These are phyloP conservation scores for Hymenoscyphus salicellus DNA, from an alignment of 2,329 filamentous ascomycete species.

Conservation along the genomic window DNA sequence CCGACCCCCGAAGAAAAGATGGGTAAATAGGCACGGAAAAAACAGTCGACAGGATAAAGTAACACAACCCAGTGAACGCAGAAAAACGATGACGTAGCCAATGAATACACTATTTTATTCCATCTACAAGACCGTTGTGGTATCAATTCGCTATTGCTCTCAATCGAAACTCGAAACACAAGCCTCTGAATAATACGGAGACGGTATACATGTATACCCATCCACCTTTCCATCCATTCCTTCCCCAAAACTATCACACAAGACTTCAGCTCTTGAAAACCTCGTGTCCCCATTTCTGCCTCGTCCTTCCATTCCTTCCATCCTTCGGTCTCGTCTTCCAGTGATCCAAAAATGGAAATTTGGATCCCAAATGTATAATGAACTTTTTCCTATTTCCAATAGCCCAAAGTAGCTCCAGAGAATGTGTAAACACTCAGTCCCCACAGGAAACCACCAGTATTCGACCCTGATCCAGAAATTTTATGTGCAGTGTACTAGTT, in stretches of 20 bases:
- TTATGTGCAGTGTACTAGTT: background rate
- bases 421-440: background rate
- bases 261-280: slow-evolving; percentile 35
- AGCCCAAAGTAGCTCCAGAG: background rate
- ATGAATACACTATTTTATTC: background rate
- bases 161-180: background rate
- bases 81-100: background rate
- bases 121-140: background rate
- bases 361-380: background rate
- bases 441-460: background rate
- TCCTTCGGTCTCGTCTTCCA: background rate
- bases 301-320: background rate
- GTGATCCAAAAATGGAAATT: background rate
- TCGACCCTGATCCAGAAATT: slow-evolving; percentile 5
- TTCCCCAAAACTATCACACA: slow-evolving; percentile 21
- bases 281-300: slow-evolving; percentile 23
- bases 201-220: background rate
- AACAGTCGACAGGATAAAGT: background rate
- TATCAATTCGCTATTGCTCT: background rate
- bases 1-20: background rate
- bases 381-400: slow-evolving; percentile 10
- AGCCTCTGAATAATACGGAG: background rate
- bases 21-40: background rate
- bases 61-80: background rate
- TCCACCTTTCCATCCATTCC: background rate